Conservation (phyloP, 495 filamentous ascomycete genomes). For the Pseudomonodictys pantanalensis region DNA sequence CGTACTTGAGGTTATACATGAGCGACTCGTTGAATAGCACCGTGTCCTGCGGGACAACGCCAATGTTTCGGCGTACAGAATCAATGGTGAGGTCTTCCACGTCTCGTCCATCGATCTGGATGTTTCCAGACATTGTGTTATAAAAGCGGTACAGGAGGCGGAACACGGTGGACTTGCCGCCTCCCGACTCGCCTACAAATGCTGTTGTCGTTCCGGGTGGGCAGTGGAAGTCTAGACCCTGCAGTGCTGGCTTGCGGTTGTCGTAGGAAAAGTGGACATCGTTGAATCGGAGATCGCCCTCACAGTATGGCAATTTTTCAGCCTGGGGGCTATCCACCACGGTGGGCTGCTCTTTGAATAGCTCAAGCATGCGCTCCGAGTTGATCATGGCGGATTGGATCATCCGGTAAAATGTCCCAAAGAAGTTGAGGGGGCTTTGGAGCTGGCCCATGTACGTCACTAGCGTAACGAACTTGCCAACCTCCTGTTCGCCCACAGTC, state of each 20-base stretch:
- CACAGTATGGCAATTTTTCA: constrained; percentile 58
- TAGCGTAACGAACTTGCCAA: constrained; percentile 76
- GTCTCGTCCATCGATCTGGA: constrained; percentile 79
- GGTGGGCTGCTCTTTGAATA: constrained; percentile 92
- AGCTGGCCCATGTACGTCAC: constrained; percentile 90
- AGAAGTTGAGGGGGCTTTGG: constrained; percentile 92
- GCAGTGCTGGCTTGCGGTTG: constrained; percentile 76
- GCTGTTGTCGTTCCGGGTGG: constrained; percentile 89
- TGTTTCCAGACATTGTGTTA: constrained; percentile 71
- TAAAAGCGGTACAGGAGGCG: constrained; percentile 95
- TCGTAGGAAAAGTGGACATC: constrained; percentile 92
- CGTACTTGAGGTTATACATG: constrained; percentile 97
- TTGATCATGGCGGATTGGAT: constrained; percentile 97
- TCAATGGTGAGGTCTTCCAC: constrained; percentile 86
- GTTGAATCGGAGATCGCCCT: constrained; percentile 79
- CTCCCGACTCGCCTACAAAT: constrained; percentile 92
- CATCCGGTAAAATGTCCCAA: constrained; percentile 94
- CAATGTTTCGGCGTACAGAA: constrained; percentile 84
- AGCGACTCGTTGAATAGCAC: constrained; percentile 94
- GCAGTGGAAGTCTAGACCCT: constrained; percentile 77
- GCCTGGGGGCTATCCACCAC: constrained; percentile 68
- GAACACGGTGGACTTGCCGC: constrained; percentile 97
- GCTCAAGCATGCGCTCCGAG: constrained; percentile 86
- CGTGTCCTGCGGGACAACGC: constrained; percentile 95
- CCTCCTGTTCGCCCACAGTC: constrained; percentile 62